A percentile compares a stretch with the other conserved stretches of the same genome.
Evolutionary conservation across 2,329 filamentous ascomycete species (phyloP).

Genomic region (Intubia oerlemansii): DNA sequence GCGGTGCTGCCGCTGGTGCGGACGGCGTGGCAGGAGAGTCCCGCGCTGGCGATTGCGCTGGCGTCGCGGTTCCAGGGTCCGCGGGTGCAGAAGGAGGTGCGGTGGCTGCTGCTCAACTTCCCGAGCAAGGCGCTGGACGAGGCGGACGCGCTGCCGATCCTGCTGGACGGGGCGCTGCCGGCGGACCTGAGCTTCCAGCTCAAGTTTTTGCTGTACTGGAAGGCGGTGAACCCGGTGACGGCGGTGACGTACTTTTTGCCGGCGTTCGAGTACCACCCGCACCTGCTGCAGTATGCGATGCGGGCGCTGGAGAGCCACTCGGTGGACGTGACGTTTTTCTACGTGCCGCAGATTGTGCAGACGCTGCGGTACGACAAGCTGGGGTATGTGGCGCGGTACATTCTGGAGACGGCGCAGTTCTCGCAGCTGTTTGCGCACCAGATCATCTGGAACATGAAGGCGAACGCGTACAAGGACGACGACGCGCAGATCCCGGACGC

Average conservation of each 20-base stretch:
- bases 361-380: slow-evolving; percentile 79
- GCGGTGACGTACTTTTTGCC: slow-evolving; percentile 88
- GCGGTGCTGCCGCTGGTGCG: slow-evolving; percentile 43
- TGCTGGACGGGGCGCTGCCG: slow-evolving; percentile 44
- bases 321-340: slow-evolving; percentile 96
- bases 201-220: slow-evolving; percentile 86
- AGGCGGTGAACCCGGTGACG: slow-evolving; percentile 76
- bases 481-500: slow-evolving; percentile 77
- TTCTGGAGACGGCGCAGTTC: slow-evolving; percentile 88
- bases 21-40: slow-evolving; percentile 72
- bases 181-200: slow-evolving; percentile 8
- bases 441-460: slow-evolving; percentile 99
- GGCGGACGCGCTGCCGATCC: slow-evolving; percentile 61
- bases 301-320: slow-evolving; percentile 81
- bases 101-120: slow-evolving; percentile 59
- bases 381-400: slow-evolving; percentile 90
- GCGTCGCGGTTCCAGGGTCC: slow-evolving; percentile 57
- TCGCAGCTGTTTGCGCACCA: slow-evolving; percentile 98
- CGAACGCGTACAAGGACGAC: slow-evolving; percentile 95
- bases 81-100: slow-evolving; percentile 52
- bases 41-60: slow-evolving; percentile 74
- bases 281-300: slow-evolving; percentile 92
- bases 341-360: slow-evolving; percentile 95
- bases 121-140: slow-evolving; percentile 67
- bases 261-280: slow-evolving; percentile 75